Base-by-base conservation (phyloP, 73 alveolate genomes). In the Stentor roeselii region DNA sequence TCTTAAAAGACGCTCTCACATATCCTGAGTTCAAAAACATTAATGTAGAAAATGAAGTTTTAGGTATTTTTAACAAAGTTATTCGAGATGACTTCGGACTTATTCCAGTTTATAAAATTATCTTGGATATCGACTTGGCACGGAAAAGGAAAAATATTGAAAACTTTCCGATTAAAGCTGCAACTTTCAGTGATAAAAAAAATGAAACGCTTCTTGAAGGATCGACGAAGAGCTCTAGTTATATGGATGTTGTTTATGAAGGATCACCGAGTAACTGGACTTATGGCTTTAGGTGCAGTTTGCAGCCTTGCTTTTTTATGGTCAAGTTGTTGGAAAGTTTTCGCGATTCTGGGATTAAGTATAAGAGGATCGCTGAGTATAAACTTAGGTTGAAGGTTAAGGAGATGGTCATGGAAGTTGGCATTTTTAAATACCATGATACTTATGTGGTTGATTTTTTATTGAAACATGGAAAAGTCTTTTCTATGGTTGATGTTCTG, bases 241-340 rank as follows among this genome's bases (percentile, higher is more conserved):
- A 6, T 50, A 50, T 50, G 67, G 67, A 50, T 50, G 21, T 50
- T 50, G 67, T 21, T 50, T 11, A 50, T 50, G 30, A 50, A 11
- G 30, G 30, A 50, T 27, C 41, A 27, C 80, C 80, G 11, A 21
- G 27, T 11, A 67, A 67, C 41, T 67, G 80, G 42, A 40, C 37
- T 21, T 67, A 67, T 67, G 80, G 80, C 2, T 67, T 67, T 67
- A 36, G 80, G 80, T 67, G 41, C 37, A 67, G 21, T 67, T 67
- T 67, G 34, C 41, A 67, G 27, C 42, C 80, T 21, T 21, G 34
- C 34, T 32, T 21, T 32, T 67, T 67, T 34, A 67, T 34, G 37
- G 42, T 67, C 1, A 67, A 32, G 2, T 11, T 67, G 41, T 40
- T 67, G 21, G 37, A 32, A 21, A 11, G 41, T 1, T 67, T 67